Base-by-base conservation (phyloP, 495 filamentous ascomycete species). In the Penicillium taxi region DNA sequence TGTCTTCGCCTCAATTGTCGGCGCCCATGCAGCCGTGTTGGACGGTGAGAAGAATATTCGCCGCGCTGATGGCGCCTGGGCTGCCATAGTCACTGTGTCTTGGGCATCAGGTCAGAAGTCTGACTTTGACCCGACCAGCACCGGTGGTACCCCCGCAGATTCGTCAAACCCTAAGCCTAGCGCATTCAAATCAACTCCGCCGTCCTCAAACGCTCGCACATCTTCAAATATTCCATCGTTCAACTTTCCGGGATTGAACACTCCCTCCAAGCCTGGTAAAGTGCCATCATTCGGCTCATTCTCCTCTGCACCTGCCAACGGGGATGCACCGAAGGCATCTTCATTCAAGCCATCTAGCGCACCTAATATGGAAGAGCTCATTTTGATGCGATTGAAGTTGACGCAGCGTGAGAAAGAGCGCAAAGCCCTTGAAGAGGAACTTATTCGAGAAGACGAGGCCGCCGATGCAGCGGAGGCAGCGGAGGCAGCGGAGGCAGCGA, bases 311-410 rank as follows among this genome's bases (percentile, higher is more conserved):
- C 53, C 58, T 5, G 45, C 47, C 5, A 48, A 50, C 34, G n/a
- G n/a, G n/a, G 50, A 42, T 37, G 47, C 37, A 25, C 48, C 50
- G 19, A 63, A 52, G 27, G 48, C 53, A 41, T 53, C 56, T 2
- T 40, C 53, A 6, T 49, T 63, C 14, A 53, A 56, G 25, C 45
- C 48, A 2, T 14, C 52, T 9, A 57, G 55, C 33, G 63, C 61
- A 16, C 73, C 73, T 2, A 79, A 66, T 39, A 37, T 78, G 20
- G 64, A 81, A 47, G 77, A 82, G 24, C 44, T 72, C 39, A 79
- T 72, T 1, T 53, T 80, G 53, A 81, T 80, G 53, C 61, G 75
- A 21, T 42, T 82, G 35, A 78, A 76, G 47, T 75, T 71, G 37
- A 74, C 74, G 0, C 67, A 70, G 44, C 54, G 62, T 8, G 74